These are phyloP conservation scores for Tolypocladium pustulatum DNA, from an alignment of 2,329 filamentous ascomycete species.

Conservation along the genomic window DNA sequence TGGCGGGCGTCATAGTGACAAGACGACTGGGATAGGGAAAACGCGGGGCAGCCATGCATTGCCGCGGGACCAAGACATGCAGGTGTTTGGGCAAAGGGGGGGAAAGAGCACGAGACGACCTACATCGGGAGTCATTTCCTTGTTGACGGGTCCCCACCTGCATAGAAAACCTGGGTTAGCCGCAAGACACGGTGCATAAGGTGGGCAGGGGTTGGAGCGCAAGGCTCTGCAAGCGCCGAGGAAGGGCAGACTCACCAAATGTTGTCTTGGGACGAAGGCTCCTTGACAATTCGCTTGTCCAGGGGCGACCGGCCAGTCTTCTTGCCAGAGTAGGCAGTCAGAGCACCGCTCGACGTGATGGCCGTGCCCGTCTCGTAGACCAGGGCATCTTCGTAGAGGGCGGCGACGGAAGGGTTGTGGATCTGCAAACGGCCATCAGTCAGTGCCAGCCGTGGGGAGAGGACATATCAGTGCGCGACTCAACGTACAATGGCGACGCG, in stretches of 20 bases:
- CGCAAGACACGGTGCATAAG: slow-evolving; percentile 1
- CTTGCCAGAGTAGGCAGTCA: slow-evolving; percentile 94
- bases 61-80: background rate
- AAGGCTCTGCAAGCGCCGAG: too few relatives aligned
- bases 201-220: background rate
- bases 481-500: slow-evolving; percentile 84
- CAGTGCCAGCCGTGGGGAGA: background rate
- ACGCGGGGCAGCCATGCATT: background rate
- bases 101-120: slow-evolving; percentile 15
- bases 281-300: slow-evolving; percentile 96
- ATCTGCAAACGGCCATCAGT: slow-evolving; percentile 33
- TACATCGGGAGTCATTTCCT: slow-evolving; percentile 96
- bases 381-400: slow-evolving; percentile 97
- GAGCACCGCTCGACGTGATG: slow-evolving; percentile 88
- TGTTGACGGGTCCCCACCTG: slow-evolving; percentile 95
- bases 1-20: background rate
- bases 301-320: slow-evolving; percentile 96
- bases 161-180: slow-evolving; percentile 17
- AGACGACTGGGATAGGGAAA: background rate
- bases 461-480: background rate
- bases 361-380: slow-evolving; percentile 92
- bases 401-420: slow-evolving; percentile 88
- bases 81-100: background rate
- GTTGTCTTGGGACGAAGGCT: slow-evolving; percentile 77
- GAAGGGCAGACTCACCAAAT: slow-evolving; percentile 58